phyloP scores from a whole-genome alignment of 1,284 basidiomycete genomes.

The Trichosporon inkin region DNA sequence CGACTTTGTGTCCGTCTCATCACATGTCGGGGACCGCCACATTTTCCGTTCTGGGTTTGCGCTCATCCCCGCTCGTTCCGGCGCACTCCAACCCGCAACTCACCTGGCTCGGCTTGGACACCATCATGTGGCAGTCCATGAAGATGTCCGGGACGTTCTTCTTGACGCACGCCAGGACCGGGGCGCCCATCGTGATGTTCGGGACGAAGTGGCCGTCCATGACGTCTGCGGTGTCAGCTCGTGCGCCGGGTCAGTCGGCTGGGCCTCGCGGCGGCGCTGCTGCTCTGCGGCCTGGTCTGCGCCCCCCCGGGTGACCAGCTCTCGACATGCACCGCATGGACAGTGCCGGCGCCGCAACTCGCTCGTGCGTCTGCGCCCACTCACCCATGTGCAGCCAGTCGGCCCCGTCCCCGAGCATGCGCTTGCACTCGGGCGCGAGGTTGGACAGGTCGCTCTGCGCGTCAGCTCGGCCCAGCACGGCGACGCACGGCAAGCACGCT shows the following conservation, averaged over 20 bases:
- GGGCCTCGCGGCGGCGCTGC: no score
- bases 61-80: no score
- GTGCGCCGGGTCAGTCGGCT: no score
- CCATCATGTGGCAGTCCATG: slow-evolving; percentile 99
- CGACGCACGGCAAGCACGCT: slow-evolving; percentile 69
- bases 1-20: no score
- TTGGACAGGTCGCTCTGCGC: slow-evolving; percentile 80
- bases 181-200: slow-evolving; percentile 94
- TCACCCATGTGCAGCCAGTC: slow-evolving; percentile 96
- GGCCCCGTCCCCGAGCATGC: slow-evolving; percentile 86
- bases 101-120: slow-evolving; percentile 84
- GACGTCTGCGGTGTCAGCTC: slow-evolving; percentile 60
- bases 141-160: slow-evolving; percentile 90
- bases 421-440: slow-evolving; percentile 81
- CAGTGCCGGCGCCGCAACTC: no score
- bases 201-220: slow-evolving; percentile 99
- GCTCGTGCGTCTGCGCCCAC: slow-evolving; percentile 30
- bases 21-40: no score
- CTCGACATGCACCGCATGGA: no score
- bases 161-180: slow-evolving; percentile 79
- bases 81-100: slow-evolving; percentile 25
- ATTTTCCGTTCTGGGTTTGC: no score
- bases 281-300: no score
- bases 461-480: neutral
- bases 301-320: no score